These are phyloP conservation scores for Talaromyces sp. DNA, from an alignment of 2,329 filamentous ascomycete genomes.

Conservation along the genomic window DNA sequence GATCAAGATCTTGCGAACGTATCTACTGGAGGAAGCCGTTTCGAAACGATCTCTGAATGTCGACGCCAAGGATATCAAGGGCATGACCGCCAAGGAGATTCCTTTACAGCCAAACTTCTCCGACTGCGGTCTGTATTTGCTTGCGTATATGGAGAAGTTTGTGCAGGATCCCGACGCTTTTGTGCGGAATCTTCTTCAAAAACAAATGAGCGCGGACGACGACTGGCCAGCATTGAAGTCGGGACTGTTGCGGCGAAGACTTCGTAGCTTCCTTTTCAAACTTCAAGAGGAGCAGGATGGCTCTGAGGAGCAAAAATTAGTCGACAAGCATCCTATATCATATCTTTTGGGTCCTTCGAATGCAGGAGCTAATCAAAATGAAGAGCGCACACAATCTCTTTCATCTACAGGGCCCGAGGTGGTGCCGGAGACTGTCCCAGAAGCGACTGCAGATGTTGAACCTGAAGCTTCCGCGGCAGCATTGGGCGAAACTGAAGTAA, in stretches of 20 bases:
- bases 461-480: neutral
- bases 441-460: neutral
- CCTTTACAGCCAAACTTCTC: constrained; percentile 78
- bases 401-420: neutral
- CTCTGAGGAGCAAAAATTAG: constrained; percentile 29
- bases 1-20: constrained; percentile 66
- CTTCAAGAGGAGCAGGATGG: constrained; percentile 57
- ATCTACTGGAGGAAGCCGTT: constrained; percentile 67
- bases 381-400: neutral
- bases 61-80: constrained; percentile 43
- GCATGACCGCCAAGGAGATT: constrained; percentile 68
- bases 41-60: constrained; percentile 53
- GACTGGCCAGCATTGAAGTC: constrained; percentile 54
- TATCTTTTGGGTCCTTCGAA: constrained; percentile 23
- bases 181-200: constrained; percentile 59
- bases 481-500: neutral
- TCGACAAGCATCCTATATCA: constrained; percentile 24
- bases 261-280: constrained; percentile 61
- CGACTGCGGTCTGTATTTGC: constrained; percentile 83
- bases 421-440: constrained; percentile 1
- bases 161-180: constrained; percentile 69
- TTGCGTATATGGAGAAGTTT: constrained; percentile 81
- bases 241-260: constrained; percentile 56
- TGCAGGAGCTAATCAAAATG: neutral
- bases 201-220: constrained; percentile 53